Evolutionary conservation across 108 stramenopile species (phyloP), one percentile per base, ranked within the genome.

Genomic region (Aureococcus anophagefferens): DNA sequence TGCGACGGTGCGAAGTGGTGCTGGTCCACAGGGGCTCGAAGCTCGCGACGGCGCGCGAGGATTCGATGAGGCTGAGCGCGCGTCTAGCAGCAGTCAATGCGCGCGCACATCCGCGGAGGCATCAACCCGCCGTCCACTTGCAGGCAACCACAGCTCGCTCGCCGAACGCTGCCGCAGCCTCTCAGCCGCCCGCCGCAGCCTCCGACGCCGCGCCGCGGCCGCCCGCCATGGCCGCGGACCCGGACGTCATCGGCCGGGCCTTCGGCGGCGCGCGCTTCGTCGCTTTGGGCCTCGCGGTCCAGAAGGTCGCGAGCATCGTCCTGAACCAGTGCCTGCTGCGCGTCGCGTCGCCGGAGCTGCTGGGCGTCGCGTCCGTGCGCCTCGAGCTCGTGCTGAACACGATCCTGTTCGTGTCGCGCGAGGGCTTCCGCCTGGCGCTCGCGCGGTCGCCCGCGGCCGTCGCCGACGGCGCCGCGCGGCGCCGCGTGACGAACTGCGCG

Each of bases 351-450:
- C 13, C 5, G 30, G 73, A 74, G 44, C 0, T 68, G 15, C 69
- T 93, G 46, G 94, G 94, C 17, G 82, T 80, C 78, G 89, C 90
- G 14, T 80, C 83, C 13, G 85, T 93, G 64, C 86, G 83, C 40
- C 70, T 95, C 67, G 94, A 95, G 70, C 71, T 95, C 30, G 63
- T 90, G 0, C 71, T 90, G 46, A 82, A 87, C 0, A 90, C 89
- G 18, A 73, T 85, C 7, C 76, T 93, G 17, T 95, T 93, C 78
- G 71, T 95, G 18, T 88, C 89, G 69, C 78, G 94, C 16, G 94
- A 95, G 77, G 91, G 90, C 28, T 91, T 92, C 79, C 91, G 94
- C 21, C 72, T 95, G 65, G 89, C 84, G 29, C 51, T 59, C 21
- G 37, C 11, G 37, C 37, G 37, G 7, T 9, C 37, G 37, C 7